Conservation (phyloP, 2,329 filamentous ascomycete genomes). For the Aureobasidium sp. region DNA sequence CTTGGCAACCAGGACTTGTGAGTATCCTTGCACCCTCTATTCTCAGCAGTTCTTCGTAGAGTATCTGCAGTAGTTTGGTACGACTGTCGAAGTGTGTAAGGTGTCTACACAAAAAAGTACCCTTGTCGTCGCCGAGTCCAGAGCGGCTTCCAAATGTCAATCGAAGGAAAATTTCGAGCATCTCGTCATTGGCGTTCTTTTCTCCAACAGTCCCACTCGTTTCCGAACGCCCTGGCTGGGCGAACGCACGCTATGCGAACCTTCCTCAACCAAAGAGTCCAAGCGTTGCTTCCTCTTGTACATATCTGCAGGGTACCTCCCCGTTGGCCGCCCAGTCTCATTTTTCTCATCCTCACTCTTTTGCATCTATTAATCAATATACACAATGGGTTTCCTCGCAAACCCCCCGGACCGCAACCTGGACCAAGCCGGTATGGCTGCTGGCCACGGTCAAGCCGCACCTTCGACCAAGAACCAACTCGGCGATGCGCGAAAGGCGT, state of each 20-base stretch:
- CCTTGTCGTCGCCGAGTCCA: background rate
- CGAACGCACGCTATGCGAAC: slow-evolving; percentile 9
- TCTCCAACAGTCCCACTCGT: slow-evolving; percentile 2
- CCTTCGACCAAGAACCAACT: background rate
- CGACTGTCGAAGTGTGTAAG: background rate
- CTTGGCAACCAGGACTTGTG: background rate
- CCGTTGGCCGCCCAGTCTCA: background rate
- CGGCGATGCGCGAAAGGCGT: background rate
- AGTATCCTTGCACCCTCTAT: background rate
- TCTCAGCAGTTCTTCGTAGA: background rate
- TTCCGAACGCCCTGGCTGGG: background rate
- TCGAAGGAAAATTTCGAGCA: background rate
- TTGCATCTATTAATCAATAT: background rate
- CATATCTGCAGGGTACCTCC: background rate
- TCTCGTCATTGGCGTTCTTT: slow-evolving; percentile 3
- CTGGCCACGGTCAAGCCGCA: slow-evolving; percentile 1
- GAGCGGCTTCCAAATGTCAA: background rate
- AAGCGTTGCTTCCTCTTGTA: background rate
- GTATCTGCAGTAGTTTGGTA: background rate
- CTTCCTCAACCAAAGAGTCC: background rate
- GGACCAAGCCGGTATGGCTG: slow-evolving; percentile 9
- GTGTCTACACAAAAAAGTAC: background rate
- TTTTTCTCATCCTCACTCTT: background rate
- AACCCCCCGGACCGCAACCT: slow-evolving; percentile 9
- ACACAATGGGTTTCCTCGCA: slow-evolving; percentile 4